Evolutionary conservation across 768 basidiomycete species (phyloP), one percentile per base, ranked within the genome.

Genomic region (Leccinum subtestaceum): DNA sequence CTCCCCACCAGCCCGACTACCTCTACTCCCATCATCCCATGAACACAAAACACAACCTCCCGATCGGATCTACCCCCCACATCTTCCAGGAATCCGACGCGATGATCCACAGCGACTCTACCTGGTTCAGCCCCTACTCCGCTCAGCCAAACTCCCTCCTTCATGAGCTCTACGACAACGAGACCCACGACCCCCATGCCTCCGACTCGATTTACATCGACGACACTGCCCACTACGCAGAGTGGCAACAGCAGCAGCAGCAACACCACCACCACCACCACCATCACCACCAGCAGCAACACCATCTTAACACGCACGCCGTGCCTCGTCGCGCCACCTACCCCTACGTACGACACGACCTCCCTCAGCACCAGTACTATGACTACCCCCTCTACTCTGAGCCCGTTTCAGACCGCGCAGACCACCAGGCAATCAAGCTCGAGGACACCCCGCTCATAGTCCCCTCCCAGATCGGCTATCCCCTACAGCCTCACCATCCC

Each of bases 261-360:
- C 78, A 76, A 2, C 76, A 73, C 3, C 2, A 43, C 13, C 27
- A 73, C 1, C 2, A 45, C 12, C 25, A 45, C 19, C 71, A 72
- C n/a, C 64, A 70, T 7, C 79, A 79, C 38, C 74, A 74, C 5
- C 78, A 76, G 2, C 76, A 73, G 8, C 78, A 76, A 3, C 76
- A 73, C 0, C 2, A 45, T 15, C 29, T 45, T 19, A 45, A 12
- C 43, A 19, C 29, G 0, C 67, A 81, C 65, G 69, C 78, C 50
- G 71, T 75, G 11, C 65, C 71, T 55, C 87, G 90, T 52, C 80
- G 90, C 60, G 85, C 86, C 1, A 91, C 90, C 0, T 91, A 84
- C 73, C 90, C 90, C 49, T 87, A 85, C 67, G 87, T 88, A 53
- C 81, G 88, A 46, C 87, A 89, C 63, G 90, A 93, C 73, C 80